Base-by-base conservation (phyloP, 2,329 filamentous ascomycete genomes). In the Grosmannia penicillata region DNA sequence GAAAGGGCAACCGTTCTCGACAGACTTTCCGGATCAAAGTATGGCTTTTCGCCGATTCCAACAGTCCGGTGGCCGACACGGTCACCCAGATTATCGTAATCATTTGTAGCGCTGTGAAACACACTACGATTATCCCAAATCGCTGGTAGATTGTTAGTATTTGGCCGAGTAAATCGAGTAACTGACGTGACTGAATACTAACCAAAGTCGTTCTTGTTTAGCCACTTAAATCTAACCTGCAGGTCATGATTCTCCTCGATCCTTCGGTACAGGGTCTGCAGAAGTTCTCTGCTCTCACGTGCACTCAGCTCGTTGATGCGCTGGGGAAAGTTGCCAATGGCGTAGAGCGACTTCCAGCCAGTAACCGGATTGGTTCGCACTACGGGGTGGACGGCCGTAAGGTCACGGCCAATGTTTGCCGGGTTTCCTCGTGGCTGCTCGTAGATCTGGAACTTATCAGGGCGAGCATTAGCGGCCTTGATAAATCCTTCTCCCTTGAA, bases 351-450 rank as follows among this genome's bases (percentile, higher is more conserved):
- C 52, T 70, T 72, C 69, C 70, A 74, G 2, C 70, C 69, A 0
- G 68, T 72, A 0, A 74, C 68, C 0, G 70, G 70, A 50, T 74
- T 73, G 10, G 69, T 74, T 25, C 70, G 62, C 24, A 75, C 53
- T 4, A 74, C 63, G 0, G 69, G 70, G 50, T 74, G 69, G 4
- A 66, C 49, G 10, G 68, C 67, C 39, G 59, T 57, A 42, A 73
- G 59, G 4, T 56, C 50, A 4, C 54, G 48, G 34, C 68, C 70
- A 5, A 65, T 51, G 43, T 74, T 74, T 44, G 64, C 61, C 0
- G 68, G 68, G 0, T 64, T 56, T 3, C 69, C 68, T 25, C 68
- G 62, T 45, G 55, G 53, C 23, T 46, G 54, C 1, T 56, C 54
- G 53, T 72, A 68, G 2, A 70, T 43, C 43, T 58, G 51, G 52